Base-by-base conservation (phyloP, 352 stramenopile species). In the Globisporangium polare region DNA sequence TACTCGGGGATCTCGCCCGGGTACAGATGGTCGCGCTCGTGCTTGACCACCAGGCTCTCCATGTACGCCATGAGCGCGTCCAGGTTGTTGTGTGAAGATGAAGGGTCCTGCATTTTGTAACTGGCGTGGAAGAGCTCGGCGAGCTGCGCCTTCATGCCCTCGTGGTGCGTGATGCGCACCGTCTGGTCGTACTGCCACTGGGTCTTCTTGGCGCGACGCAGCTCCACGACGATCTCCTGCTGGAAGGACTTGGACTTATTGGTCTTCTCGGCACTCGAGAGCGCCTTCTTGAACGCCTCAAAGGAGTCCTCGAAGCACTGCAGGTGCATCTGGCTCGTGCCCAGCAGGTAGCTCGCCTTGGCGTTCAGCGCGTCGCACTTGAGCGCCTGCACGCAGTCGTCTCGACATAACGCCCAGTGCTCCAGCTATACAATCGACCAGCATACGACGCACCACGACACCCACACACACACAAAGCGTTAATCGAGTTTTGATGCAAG, bases 291-390 rank as follows among this genome's bases (percentile, higher is more conserved):
- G 50, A 92, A 82, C 22, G 81, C 75, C 8, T 69, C 55, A 51
- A 94, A 75, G 0, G 80, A 73, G 27, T 68, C 72, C 6, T 81
- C 72, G 31, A 86, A 89, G 20, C 70, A 73, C 45, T 63, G 31
- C 15, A 89, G 47, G 17, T 86, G 75, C 63, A 74, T 66, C 22
- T 73, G 70, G 59, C 81, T 90, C 62, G 83, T 78, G 24, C 84
- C 84, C 46, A 91, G 59, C 57, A 93, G 68, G 66, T 91, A 93
- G 50, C 73, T 86, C 27, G 84, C 82, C 62, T 94, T 94, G 45
- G 78, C 77, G 59, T 94, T 94, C 6, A 88, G 57, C 9, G 65
- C 49, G 63, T 94, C 85, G 58, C 67, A 71, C 33, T 74, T 62
- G 2, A 91, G 77, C 37, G 85, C 80, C 10, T 70, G 42, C 10